These are phyloP conservation scores for Stylonectria norvegica DNA, from an alignment of 2,329 filamentous ascomycete species.

Conservation along the genomic window DNA sequence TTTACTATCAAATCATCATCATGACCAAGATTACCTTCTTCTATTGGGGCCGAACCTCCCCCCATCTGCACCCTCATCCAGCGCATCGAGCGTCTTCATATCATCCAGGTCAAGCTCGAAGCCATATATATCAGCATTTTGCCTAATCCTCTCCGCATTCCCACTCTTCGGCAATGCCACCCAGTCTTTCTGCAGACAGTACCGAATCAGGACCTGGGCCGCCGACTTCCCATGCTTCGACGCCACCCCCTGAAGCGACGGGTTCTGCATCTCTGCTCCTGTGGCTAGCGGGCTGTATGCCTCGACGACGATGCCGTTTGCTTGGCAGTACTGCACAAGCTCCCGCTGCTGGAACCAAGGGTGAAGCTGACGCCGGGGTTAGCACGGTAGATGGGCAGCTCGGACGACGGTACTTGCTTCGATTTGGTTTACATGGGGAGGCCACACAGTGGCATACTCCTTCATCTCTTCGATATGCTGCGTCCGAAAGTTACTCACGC, in stretches of 20 bases:
- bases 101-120: conserved; percentile 57
- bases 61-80: conserved; percentile 28
- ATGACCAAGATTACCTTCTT: conserved; percentile 1
- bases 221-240: conserved; percentile 58
- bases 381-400: too few species aligned
- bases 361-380: conserved; percentile 52
- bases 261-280: conserved; percentile 44
- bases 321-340: conserved; percentile 59
- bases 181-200: conserved; percentile 67
- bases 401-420: conserved; percentile 60
- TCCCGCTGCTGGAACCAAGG: conserved; percentile 61
- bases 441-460: conserved; percentile 61
- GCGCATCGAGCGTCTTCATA: conserved; percentile 41
- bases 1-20: not conserved
- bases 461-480: conserved; percentile 67
- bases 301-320: conserved; percentile 63
- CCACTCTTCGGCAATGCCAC: conserved; percentile 66
- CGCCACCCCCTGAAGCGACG: conserved; percentile 53
- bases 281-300: conserved; percentile 39
- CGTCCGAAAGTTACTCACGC: conserved; percentile 69
- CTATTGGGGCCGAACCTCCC: conserved; percentile 32
- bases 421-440: conserved; percentile 71
- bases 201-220: conserved; percentile 66
- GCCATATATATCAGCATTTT: conserved; percentile 59
- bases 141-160: conserved; percentile 53